Percentiles rank a stretch among this genome's conserved stretches.
phyloP scores from a whole-genome alignment of 306 rosid species.

The Geum urbanum region DNA sequence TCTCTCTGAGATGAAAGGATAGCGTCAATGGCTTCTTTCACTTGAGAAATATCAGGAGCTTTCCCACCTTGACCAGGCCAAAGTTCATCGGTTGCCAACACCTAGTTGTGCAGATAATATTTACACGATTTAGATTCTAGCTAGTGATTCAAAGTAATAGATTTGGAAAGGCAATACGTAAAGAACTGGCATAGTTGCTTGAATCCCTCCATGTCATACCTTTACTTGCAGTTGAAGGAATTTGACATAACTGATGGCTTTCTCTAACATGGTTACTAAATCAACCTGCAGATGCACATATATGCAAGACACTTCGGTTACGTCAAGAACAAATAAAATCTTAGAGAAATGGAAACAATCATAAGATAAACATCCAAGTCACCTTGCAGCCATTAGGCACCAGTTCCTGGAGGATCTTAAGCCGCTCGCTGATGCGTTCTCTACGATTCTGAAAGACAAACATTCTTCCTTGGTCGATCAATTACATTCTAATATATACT shows the following conservation, averaged over 20 bases:
- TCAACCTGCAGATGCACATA: conserved; percentile 50
- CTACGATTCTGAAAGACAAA: conserved; percentile 73
- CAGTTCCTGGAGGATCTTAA: conserved; percentile 69
- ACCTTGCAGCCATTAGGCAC: conserved; percentile 94
- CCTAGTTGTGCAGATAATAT: conserved; percentile 30
- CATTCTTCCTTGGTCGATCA: conserved; percentile 32
- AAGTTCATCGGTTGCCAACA: conserved; percentile 83
- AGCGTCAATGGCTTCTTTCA: conserved; percentile 83
- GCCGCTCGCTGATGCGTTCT: conserved; percentile 92
- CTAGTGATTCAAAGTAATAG: neutral
- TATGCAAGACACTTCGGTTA: neutral
- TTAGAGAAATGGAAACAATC: neutral
- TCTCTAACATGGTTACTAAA: conserved; percentile 93
- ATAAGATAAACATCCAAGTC: no score
- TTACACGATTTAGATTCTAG: neutral
- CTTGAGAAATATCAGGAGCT: conserved; percentile 86
- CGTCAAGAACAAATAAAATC: neutral
- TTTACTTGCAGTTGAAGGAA: conserved; percentile 94
- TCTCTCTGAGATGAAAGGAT: conserved; percentile 66
- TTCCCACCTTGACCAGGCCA: conserved; percentile 88
- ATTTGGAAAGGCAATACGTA: no score
- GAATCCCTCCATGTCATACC: conserved; percentile 36
- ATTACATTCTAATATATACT: neutral
- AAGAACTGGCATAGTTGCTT: no score
- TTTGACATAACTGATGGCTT: conserved; percentile 82